Conservation (phyloP, 306 rosid species). For the Trifolium subterraneum region DNA sequence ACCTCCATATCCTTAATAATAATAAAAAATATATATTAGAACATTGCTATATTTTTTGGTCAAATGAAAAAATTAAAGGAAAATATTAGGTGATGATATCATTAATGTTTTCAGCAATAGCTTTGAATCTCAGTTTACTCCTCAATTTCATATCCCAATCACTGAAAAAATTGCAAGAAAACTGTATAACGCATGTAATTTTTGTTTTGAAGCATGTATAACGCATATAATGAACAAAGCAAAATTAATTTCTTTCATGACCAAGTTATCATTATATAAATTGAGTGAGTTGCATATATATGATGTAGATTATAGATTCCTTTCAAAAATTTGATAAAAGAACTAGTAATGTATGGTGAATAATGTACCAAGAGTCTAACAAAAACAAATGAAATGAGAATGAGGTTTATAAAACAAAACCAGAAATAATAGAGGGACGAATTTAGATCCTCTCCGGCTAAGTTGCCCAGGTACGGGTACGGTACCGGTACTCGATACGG, state of each 20-base stretch:
- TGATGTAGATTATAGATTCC: no score
- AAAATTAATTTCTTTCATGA: no score
- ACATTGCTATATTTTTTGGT: not conserved
- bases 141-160: conserved; percentile 4
- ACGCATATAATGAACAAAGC: not conserved
- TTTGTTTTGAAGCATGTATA: no score
- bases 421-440: no score
- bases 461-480: no score
- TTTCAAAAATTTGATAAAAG: no score
- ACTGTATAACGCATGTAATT: not conserved
- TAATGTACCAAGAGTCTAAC: not conserved
- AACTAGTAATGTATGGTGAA: not conserved
- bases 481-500: no score
- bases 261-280: not conserved
- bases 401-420: no score
- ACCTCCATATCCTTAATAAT: conserved; percentile 16
- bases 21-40: not conserved
- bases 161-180: conserved; percentile 10
- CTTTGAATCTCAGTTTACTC: not conserved
- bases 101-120: conserved; percentile 8
- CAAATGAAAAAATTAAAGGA: not conserved
- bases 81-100: conserved; percentile 1
- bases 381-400: not conserved
- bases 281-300: no score
- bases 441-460: no score